Evolutionary conservation across 2,329 filamentous ascomycete species (phyloP).

Genomic region (Cercospora janseana): DNA sequence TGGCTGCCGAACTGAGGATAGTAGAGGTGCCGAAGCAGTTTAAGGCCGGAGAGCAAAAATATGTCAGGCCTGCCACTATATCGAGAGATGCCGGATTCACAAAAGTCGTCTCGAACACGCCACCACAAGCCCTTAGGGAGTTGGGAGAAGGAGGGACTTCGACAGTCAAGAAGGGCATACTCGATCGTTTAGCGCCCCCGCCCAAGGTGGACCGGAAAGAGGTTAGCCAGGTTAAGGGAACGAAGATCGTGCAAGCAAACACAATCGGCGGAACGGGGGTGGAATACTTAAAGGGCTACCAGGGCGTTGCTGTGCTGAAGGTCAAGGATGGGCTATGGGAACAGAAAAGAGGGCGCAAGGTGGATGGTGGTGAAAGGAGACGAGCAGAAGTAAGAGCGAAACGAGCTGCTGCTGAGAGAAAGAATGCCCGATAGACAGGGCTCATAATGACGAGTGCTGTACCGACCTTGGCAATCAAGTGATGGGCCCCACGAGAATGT

Average conservation of each 20-base stretch:
- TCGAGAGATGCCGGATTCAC: conserved; percentile 55
- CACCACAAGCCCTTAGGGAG: conserved; percentile 38
- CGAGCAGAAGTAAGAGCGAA: conserved; percentile 83
- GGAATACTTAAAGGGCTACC: conserved; percentile 61
- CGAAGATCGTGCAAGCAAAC: conserved; percentile 66
- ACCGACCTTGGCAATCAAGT: neutral
- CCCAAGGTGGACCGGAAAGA: conserved; percentile 37
- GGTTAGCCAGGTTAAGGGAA: conserved; percentile 53
- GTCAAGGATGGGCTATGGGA: conserved; percentile 92
- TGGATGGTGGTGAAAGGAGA: conserved; percentile 93
- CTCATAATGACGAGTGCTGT: neutral
- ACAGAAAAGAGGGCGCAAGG: conserved; percentile 78
- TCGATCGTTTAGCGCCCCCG: conserved; percentile 32
- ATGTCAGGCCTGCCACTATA: conserved; percentile 45
- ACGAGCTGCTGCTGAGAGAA: conserved; percentile 74
- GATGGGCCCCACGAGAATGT: neutral
- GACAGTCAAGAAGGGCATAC: conserved; percentile 25
- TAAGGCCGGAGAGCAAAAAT: conserved; percentile 10
- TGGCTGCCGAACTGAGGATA: conserved; percentile 56
- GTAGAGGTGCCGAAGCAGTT: conserved; percentile 48
- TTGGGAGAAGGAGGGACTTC: conserved; percentile 1
- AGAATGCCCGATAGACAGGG: conserved; percentile 35
- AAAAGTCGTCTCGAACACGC: conserved; percentile 61
- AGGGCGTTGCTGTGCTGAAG: conserved; percentile 63
- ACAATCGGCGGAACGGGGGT: conserved; percentile 75